A percentile compares a stretch with the other conserved stretches of the same genome.
phyloP scores from a whole-genome alignment of 2,329 filamentous ascomycete species.

The Pseudocercospora cruenta region DNA sequence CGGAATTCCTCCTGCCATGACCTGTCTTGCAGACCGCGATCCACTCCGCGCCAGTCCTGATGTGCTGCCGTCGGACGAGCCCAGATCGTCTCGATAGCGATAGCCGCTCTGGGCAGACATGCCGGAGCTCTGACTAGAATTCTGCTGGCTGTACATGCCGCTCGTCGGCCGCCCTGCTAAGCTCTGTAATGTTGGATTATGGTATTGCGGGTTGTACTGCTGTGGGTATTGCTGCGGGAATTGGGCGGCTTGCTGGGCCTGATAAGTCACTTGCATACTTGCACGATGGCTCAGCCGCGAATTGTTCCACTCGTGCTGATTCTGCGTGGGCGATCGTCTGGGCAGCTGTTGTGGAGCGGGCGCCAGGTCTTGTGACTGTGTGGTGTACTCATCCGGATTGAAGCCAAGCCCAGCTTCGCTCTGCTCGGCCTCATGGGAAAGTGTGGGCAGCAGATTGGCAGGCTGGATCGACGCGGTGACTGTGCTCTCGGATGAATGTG shows the following conservation, averaged over 20 bases:
- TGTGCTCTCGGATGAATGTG: slow-evolving; percentile 43
- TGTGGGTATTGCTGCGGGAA: slow-evolving; percentile 28
- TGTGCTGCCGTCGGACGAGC: slow-evolving; percentile 37
- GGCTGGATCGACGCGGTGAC: slow-evolving; percentile 39
- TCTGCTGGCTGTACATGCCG: slow-evolving; percentile 54
- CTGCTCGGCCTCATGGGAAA: slow-evolving; percentile 40
- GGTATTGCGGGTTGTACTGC: slow-evolving; percentile 28
- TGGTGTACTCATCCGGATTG: slow-evolving; percentile 38
- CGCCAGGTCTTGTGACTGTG: slow-evolving; percentile 3
- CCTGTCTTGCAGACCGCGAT: slow-evolving; percentile 63
- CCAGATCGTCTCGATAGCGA: slow-evolving; percentile 52
- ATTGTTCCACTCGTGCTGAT: slow-evolving; percentile 20
- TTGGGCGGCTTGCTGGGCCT: slow-evolving; percentile 45
- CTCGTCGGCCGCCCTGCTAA: slow-evolving; percentile 45
- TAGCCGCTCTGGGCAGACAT: slow-evolving; percentile 45
- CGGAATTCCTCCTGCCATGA: slow-evolving; percentile 62
- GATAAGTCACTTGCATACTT: slow-evolving; percentile 49
- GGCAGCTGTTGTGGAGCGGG: slow-evolving; percentile 14
- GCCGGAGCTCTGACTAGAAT: slow-evolving; percentile 51
- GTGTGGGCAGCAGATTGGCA: slow-evolving; percentile 41
- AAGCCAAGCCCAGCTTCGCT: slow-evolving; percentile 41
- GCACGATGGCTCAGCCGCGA: slow-evolving; percentile 46
- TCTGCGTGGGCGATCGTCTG: slow-evolving; percentile 16
- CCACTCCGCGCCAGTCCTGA: slow-evolving; percentile 63
- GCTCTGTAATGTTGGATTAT: slow-evolving; percentile 37